Evolutionary conservation across 2,329 filamentous ascomycete genomes (phyloP), one percentile per base, ranked within the genome.

Genomic region (Penicillium sp.): DNA sequence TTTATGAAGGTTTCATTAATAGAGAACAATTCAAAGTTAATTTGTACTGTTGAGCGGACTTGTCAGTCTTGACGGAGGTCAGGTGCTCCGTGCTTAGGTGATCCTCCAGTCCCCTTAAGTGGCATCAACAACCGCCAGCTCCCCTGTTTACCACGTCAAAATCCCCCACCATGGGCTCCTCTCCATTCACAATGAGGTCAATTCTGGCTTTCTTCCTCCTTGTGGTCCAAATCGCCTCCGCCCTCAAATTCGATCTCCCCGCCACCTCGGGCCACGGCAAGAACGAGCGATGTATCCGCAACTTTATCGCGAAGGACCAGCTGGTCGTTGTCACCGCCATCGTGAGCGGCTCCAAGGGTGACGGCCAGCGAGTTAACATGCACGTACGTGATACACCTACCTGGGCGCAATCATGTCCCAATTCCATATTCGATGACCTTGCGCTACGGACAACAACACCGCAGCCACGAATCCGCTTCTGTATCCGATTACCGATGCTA

Each of bases 321-420:
- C 81, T 99, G 64, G 95, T 99, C 43, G 93, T 98, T 33, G 93
- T 99, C 52, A 98, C 93, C 56, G 90, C 93, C 54, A 96, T 87
- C 58, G 84, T 96, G 55, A 86, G 88, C 73, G 95, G 95, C n/a
- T 80, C 80, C 65, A 90, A 89, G 78, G 93, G 92, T 57, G 95
- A 99, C 81, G 95, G 95, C 52, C 93, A 96, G 86, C 80, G 85
- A 68, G 86, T 98, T 63, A 96, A 98, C 76, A 95, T 99, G 84
- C 89, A 96, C 78, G 93, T 97, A 81, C 63, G 69, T 71, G 24
- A 35, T 10, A 19, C 24, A n/a, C 21, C 48, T 3, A 11, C 11
- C 45, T 11, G 11, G 10, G 10, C 13, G 21, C 24, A 6, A 19
- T 19, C n/a, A 29, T 16, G 19, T 27, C n/a, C 45, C 26, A 47